Evolutionary conservation across 2,329 filamentous ascomycete species (phyloP).

Genomic region (Nemania bipapillata): DNA sequence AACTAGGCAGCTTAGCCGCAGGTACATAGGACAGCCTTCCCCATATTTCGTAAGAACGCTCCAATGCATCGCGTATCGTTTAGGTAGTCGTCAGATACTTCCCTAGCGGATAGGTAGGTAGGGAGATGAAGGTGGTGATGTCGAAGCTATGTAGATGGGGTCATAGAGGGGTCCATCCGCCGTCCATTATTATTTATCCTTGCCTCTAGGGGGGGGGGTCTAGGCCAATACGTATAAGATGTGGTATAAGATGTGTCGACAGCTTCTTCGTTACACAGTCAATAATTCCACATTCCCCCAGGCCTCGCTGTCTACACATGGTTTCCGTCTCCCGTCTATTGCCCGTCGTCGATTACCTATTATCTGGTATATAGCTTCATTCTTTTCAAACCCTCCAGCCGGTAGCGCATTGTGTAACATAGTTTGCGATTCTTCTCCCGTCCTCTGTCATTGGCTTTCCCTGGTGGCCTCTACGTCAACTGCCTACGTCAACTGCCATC

Average conservation of each 20-base stretch:
- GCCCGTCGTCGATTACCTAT: slow-evolving; percentile 39
- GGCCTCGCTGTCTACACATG: slow-evolving; percentile 23
- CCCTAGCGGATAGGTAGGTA: slow-evolving; percentile 2
- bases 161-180: slow-evolving; percentile 48
- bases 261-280: slow-evolving; percentile 30
- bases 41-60: slow-evolving; percentile 47
- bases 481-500: too few species aligned
- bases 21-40: slow-evolving; percentile 36
- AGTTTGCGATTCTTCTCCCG: slow-evolving; percentile 38
- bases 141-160: slow-evolving; percentile 45
- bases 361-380: slow-evolving; percentile 56
- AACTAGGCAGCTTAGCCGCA: slow-evolving; percentile 40
- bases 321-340: not conserved
- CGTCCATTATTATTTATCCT: slow-evolving; percentile 59
- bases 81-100: slow-evolving; percentile 3
- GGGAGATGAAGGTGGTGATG: slow-evolving; percentile 42
- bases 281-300: slow-evolving; percentile 47
- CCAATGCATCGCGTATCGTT: slow-evolving; percentile 42
- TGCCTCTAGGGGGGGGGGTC: slow-evolving; percentile 54
- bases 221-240: slow-evolving; percentile 44
- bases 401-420: slow-evolving; percentile 49
- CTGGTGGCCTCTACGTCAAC: slow-evolving; percentile 16
- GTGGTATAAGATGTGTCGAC: slow-evolving; percentile 40
- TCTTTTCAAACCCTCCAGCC: slow-evolving; percentile 52
- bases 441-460: slow-evolving; percentile 27